phyloP scores from a whole-genome alignment of 2,329 filamentous ascomycete genomes.

The Verticillium klebahnii region DNA sequence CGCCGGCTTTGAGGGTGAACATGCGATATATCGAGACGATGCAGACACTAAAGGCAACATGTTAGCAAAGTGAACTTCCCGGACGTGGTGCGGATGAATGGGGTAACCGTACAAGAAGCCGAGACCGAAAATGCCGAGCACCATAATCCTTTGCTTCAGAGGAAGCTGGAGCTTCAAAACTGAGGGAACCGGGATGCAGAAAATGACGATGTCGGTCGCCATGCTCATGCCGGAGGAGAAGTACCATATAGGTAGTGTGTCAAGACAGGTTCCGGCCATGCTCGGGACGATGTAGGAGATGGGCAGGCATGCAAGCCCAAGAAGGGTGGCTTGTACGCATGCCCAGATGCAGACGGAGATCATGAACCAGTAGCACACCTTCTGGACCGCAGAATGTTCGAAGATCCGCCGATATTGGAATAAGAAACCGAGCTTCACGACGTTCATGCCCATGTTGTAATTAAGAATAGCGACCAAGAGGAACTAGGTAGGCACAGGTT shows the following conservation, averaged over 20 bases:
- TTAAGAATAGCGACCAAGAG: conserved; percentile 19
- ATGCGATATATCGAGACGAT: conserved; percentile 27
- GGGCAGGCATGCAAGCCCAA: conserved; percentile 21
- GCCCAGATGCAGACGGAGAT: conserved; percentile 21
- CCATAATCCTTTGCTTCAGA: conserved; percentile 19
- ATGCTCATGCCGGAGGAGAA: conserved; percentile 22
- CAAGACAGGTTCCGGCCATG: conserved; percentile 19
- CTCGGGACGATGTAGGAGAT: conserved; percentile 18
- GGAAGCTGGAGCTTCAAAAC: conserved; percentile 19
- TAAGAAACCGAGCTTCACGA: conserved; percentile 26
- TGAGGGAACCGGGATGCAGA: conserved; percentile 19
- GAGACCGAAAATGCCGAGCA: conserved; percentile 22
- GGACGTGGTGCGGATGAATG: not conserved
- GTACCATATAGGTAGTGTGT: conserved; percentile 25
- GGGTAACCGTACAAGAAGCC: conserved; percentile 23
- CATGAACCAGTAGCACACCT: conserved; percentile 21
- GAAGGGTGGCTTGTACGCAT: conserved; percentile 17
- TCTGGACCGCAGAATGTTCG: conserved; percentile 13
- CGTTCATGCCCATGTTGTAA: conserved; percentile 25
- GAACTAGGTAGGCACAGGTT: conserved; percentile 11
- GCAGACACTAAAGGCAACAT: conserved; percentile 18
- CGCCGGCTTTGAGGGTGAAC: conserved; percentile 22
- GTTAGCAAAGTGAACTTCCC: not conserved
- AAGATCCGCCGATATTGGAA: conserved; percentile 28
- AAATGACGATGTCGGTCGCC: conserved; percentile 21